Base-by-base conservation (phyloP, 2,329 filamentous ascomycete species). In the Pezicula rhizophila region DNA sequence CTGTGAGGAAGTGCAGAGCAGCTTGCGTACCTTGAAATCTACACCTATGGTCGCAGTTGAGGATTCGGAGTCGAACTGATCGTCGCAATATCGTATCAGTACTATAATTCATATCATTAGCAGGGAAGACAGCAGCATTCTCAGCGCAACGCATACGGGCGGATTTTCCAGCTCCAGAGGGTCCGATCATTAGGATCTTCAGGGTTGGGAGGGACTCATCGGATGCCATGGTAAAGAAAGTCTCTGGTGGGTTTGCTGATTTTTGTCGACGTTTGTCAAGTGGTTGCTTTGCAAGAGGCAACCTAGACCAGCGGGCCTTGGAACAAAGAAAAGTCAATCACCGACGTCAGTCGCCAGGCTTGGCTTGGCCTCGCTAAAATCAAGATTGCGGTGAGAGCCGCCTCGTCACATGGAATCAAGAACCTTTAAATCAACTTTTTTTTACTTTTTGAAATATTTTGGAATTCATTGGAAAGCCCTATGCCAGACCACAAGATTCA, bases 21-120 rank as follows among this genome's bases (percentile, higher is more conserved):
- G 28, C 12, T n/a, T 4, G 26, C 50, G 31, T 56, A 78, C 75
- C 64, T 77, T 76, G 63, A 76, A 79, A 57, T 80, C 77, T 51
- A 79, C 76, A 26, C 76, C 77, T 53, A 79, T 79, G 2, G 77
- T 79, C 5, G 77, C 75, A 6, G 75, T 72, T 4, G 74, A 72
- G 33, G 69, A 71, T 58, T 79, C 75, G 5, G 74, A 70, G 50
- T 80, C 77, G 56, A 78, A 80, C 56, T 78, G 74, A 59, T 79
- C 74, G 53, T 79, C 75, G 60, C 74, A 78, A 55, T 79, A 80
- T 57, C 76, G 67, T 51, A 75, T 70, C 42, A 79, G 65, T 52
- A 79, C 75, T 78, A 55, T 41, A 43, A 26, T 37, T 43, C 38
- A 45, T 37, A 23, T 47, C 41, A 42, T 49, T 44, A 54, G 47